A percentile compares a stretch with the other conserved stretches of the same genome.
These are phyloP conservation scores for Tripterygium wilfordii DNA, from an alignment of 177 flowering plant genomes.

Conservation along the genomic window DNA sequence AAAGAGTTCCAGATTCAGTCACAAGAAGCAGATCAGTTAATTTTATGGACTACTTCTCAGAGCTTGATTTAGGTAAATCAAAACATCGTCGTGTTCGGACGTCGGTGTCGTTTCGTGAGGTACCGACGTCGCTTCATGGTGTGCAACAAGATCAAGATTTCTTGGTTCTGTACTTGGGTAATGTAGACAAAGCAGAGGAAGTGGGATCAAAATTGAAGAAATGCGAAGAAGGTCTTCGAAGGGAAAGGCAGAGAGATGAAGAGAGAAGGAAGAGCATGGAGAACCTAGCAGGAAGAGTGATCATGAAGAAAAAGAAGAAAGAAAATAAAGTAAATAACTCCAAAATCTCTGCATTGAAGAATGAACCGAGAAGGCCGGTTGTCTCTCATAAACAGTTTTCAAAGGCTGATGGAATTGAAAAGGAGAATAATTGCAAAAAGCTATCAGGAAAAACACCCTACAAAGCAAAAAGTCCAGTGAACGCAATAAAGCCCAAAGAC, in stretches of 20 bases:
- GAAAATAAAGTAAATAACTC: conserved; percentile 3
- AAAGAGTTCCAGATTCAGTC: conserved; percentile 17
- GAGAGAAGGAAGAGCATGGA: conserved; percentile 13
- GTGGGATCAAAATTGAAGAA: conserved; percentile 11
- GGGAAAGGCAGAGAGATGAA: conserved; percentile 10
- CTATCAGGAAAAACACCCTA: not conserved
- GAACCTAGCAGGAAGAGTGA: not conserved
- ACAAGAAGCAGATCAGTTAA: conserved; percentile 56
- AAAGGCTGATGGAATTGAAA: not conserved
- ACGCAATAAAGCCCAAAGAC: conserved; percentile 13
- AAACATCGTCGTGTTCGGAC: conserved; percentile 45
- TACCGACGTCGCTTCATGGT: not conserved
- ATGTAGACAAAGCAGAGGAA: conserved; percentile 13
- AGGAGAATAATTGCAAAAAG: conserved; percentile 1
- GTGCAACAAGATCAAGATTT: conserved; percentile 39
- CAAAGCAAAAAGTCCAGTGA: conserved; percentile 8
- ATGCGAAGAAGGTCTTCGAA: conserved; percentile 22
- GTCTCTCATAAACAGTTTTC: not conserved
- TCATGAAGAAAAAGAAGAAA: conserved; percentile 5
- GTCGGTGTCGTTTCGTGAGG: conserved; percentile 55
- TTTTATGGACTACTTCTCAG: conserved; percentile 37
- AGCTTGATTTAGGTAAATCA: conserved; percentile 17
- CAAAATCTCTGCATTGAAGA: conserved; percentile 5
- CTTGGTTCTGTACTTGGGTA: conserved; percentile 41
- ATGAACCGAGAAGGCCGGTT: conserved; percentile 5